A percentile compares a stretch with the other conserved stretches of the same genome.
phyloP scores from a whole-genome alignment of 305 asterid genomes.

The Fraxinus albicans region DNA sequence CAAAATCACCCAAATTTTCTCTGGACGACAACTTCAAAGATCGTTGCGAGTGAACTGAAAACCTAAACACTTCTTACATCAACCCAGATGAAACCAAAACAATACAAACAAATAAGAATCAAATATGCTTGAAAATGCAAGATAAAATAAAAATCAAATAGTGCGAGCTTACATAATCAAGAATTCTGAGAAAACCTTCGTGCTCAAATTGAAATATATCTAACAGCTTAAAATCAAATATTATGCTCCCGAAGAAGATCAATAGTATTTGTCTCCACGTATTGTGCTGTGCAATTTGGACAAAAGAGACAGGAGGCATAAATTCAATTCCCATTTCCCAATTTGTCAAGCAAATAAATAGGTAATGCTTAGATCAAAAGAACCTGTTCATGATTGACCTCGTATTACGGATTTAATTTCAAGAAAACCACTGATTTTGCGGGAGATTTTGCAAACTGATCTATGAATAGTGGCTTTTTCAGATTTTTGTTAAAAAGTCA shows the following conservation, averaged over 20 bases:
- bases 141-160: conserved; percentile 24
- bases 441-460: no score
- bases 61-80: conserved; percentile 31
- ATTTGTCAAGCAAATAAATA: conserved; percentile 28
- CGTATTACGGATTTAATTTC: background rate
- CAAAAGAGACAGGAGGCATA: conserved; percentile 30
- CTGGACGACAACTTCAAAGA: conserved; percentile 21
- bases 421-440: background rate
- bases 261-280: conserved; percentile 19
- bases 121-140: conserved; percentile 2
- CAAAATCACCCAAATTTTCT: conserved; percentile 31
- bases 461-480: no score
- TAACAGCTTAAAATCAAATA: conserved; percentile 21
- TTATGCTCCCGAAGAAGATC: conserved; percentile 19
- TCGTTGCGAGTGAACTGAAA: conserved; percentile 32
- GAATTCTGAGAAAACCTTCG: conserved; percentile 21
- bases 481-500: no score
- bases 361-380: background rate
- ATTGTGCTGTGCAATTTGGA: conserved; percentile 20
- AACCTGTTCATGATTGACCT: background rate
- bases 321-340: background rate
- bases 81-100: conserved; percentile 25
- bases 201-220: conserved; percentile 18
- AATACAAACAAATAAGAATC: conserved; percentile 14
- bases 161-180: conserved; percentile 32